Conservation (phyloP, 257 asterid genomes). For the Osmanthus fragrans region DNA sequence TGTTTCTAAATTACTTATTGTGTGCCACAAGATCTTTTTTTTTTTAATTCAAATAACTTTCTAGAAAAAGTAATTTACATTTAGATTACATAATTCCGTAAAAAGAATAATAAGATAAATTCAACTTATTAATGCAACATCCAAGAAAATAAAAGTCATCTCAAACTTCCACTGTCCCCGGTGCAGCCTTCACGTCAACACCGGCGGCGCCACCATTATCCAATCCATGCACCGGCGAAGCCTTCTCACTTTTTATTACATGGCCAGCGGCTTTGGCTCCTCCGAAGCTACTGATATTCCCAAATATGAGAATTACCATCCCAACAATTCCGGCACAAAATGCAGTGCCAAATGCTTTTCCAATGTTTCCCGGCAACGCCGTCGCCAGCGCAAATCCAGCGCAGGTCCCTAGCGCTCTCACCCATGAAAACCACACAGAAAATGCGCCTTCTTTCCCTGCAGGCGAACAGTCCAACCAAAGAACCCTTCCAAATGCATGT, state of each 20-base stretch:
- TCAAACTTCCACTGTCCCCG: conserved; percentile 37
- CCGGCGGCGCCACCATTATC: conserved; percentile 20
- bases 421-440: conserved; percentile 87
- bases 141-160: neutral
- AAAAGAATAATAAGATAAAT: neutral
- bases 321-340: conserved; percentile 62
- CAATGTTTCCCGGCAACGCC: conserved; percentile 52
- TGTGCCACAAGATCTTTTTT: too few relatives aligned
- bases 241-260: conserved; percentile 46
- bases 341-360: conserved; percentile 61
- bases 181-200: conserved; percentile 36
- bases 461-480: conserved; percentile 80
- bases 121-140: conserved; percentile 33
- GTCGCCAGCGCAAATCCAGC: conserved; percentile 76
- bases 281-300: conserved; percentile 70
- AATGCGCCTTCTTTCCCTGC: conserved; percentile 89
- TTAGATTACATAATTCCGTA: too few relatives aligned
- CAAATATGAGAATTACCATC: conserved; percentile 61
- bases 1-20: too few relatives aligned
- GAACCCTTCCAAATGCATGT: conserved; percentile 83
- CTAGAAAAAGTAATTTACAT: too few relatives aligned
- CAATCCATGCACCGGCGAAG: conserved; percentile 46
- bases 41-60: too few relatives aligned
- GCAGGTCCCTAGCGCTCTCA: conserved; percentile 63
- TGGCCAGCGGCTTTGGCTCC: conserved; percentile 90